A percentile compares a stretch with the other conserved stretches of the same genome.
Evolutionary conservation across 495 filamentous ascomycete genomes (phyloP).

Genomic region (Annulohypoxylon maeteangense): DNA sequence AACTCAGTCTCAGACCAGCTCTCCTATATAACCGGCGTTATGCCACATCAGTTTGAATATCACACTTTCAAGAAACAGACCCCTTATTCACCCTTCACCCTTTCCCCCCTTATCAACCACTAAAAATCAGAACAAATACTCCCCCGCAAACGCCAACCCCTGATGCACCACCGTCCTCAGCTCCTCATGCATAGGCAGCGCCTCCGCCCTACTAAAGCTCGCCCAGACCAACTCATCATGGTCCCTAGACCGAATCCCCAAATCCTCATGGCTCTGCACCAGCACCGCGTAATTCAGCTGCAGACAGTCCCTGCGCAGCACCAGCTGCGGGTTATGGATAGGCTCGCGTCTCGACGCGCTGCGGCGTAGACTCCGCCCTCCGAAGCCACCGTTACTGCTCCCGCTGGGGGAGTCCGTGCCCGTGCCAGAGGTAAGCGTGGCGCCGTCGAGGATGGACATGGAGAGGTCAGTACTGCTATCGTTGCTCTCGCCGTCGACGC

Average conservation of each 20-base stretch:
- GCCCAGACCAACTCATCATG: conserved; percentile 48
- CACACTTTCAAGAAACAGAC: not conserved
- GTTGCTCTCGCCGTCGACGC: not conserved
- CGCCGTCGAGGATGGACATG: conserved; percentile 27
- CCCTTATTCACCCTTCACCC: too few relatives aligned
- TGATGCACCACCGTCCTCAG: conserved; percentile 40
- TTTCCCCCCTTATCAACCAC: not conserved
- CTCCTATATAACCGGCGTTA: not conserved
- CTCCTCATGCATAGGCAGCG: conserved; percentile 42
- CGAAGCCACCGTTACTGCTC: not conserved
- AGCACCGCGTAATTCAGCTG: conserved; percentile 47
- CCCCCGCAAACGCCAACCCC: conserved; percentile 43
- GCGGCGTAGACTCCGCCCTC: not conserved
- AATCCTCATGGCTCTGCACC: conserved; percentile 39
- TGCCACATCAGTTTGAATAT: not conserved
- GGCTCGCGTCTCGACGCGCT: conserved; percentile 18
- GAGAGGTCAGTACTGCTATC: not conserved
- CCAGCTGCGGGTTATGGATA: conserved; percentile 25
- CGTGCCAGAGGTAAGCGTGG: conserved; percentile 27
- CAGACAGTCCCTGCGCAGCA: conserved; percentile 29
- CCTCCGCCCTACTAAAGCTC: conserved; percentile 32
- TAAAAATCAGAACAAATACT: conserved; percentile 32
- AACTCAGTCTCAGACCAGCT: not conserved
- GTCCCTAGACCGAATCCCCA: conserved; percentile 21
- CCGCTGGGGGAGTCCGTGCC: not conserved